These are phyloP conservation scores for Trichoderma virens DNA, from an alignment of 495 filamentous ascomycete genomes.

Conservation along the genomic window DNA sequence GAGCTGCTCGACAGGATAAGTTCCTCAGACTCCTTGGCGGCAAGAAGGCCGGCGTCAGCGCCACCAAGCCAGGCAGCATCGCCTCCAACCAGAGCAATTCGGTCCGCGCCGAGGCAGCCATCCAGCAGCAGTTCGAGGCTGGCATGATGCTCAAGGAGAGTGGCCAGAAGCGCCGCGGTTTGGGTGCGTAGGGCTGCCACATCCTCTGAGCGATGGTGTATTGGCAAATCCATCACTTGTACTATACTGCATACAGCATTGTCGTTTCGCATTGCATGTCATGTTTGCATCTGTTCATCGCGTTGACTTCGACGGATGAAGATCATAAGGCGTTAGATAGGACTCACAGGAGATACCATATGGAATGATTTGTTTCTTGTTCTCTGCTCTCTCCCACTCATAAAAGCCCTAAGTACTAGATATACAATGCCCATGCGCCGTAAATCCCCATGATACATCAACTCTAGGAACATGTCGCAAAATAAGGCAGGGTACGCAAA, in stretches of 20 bases:
- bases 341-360: conserved; percentile 1
- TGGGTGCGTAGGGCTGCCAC: conserved; percentile 38
- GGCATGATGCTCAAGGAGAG: conserved; percentile 49
- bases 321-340: background rate
- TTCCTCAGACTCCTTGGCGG: conserved; percentile 50
- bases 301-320: background rate
- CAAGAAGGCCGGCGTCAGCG: conserved; percentile 27
- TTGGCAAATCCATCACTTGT: background rate
- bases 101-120: conserved; percentile 40
- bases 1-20: conserved; percentile 43
- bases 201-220: background rate
- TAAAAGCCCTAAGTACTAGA: background rate
- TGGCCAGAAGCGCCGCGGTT: conserved; percentile 41
- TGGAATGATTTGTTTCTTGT: background rate
- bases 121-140: conserved; percentile 50
- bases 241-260: background rate
- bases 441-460: background rate
- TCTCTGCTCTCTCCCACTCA: background rate
- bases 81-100: conserved; percentile 24
- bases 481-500: background rate
- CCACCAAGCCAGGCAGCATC: conserved; percentile 10
- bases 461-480: background rate
- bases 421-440: conserved; percentile 2
- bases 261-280: background rate
- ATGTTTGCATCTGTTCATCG: conserved; percentile 1